A percentile compares a stretch with the other conserved stretches of the same genome.
phyloP scores from a whole-genome alignment of 2,329 filamentous ascomycete species.

The Myriosclerotinia scirpicola region DNA sequence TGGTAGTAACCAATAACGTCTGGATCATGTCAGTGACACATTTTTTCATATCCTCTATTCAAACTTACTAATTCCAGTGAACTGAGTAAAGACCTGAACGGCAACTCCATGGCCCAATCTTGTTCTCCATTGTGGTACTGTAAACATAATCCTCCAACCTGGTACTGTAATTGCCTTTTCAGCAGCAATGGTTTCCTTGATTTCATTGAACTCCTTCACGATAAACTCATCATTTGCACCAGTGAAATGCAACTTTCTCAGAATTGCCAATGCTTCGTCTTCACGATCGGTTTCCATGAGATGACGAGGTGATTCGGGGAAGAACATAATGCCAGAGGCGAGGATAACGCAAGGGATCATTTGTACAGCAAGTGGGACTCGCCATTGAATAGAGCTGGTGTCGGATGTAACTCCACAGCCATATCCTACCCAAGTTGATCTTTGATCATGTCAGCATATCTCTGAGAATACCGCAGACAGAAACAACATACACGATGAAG shows the following conservation, averaged over 20 bases:
- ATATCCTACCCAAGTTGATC: constrained; percentile 60
- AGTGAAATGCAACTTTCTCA: constrained; percentile 69
- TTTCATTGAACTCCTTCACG: constrained; percentile 57
- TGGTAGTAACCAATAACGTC: constrained; percentile 64
- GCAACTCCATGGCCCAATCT: constrained; percentile 60
- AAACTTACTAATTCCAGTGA: constrained; percentile 53
- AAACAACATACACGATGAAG: constrained; percentile 40
- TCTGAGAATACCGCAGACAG: neutral
- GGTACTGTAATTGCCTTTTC: constrained; percentile 54
- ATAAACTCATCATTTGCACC: constrained; percentile 62
- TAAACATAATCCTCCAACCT: constrained; percentile 59
- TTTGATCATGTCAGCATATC: constrained; percentile 32
- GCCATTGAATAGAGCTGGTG: constrained; percentile 33
- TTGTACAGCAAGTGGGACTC: constrained; percentile 51
- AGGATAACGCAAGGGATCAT: constrained; percentile 62
- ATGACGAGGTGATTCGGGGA: constrained; percentile 72
- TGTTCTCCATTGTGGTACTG: constrained; percentile 57
- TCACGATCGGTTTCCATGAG: constrained; percentile 69
- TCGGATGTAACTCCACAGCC: constrained; percentile 41
- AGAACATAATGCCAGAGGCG: constrained; percentile 65
- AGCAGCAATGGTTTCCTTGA: constrained; percentile 61
- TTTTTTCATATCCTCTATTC: neutral
- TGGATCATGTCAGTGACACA: constrained; percentile 20
- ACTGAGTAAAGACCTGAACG: constrained; percentile 65
- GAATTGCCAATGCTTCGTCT: constrained; percentile 63